Base-by-base conservation (phyloP, 2,329 filamentous ascomycete genomes). In the Fusarium sp. region DNA sequence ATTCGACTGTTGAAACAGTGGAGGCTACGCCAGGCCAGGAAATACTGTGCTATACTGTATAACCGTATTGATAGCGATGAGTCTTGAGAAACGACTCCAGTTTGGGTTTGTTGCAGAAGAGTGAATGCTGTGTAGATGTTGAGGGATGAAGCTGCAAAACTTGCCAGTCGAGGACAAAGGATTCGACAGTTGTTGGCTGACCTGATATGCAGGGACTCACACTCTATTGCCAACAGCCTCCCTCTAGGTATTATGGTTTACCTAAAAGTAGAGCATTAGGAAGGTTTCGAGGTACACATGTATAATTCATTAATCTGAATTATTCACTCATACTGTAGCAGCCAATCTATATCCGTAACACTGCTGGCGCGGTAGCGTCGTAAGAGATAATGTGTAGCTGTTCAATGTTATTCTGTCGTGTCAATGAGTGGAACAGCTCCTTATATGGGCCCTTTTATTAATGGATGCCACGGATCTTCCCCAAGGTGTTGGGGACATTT, bases 301-400 rank as follows among this genome's bases (percentile, higher is more conserved):
- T 26, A 55, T 39, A 60, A 51, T 47, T 60, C 30, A 51, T 51
- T 13, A 44, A 51, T 66, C 24, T 44, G 28, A 24, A 45, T 41
- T 24, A n/a, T 32, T 24, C 56, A 45, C 72, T 72, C 72, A 56
- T 72, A 74, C 71, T 74, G 72, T 74, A 72, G 48, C 54, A 72
- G 58, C 56, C 51, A 70, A 60, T 59, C 39, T 73, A 60, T 66
- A 62, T 63, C 65, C 64, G 61, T 63, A 48, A 73, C 70, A 69
- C 56, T 65, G 57, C 51, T 64, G 62, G 61, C 47, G 64, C 38
- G 32, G 66, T 66, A 70, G 59, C 50, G 67, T 70, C 41, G 60
- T 55, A 70, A 70, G 36, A 70, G 54, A 63, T 64, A 65, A 62
- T 59, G 34, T 71, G 54, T 74, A 66, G 63, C 42, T 68, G 42